Conservation (phyloP, 352 stramenopile species). For the Phytopythium oedochilum region DNA sequence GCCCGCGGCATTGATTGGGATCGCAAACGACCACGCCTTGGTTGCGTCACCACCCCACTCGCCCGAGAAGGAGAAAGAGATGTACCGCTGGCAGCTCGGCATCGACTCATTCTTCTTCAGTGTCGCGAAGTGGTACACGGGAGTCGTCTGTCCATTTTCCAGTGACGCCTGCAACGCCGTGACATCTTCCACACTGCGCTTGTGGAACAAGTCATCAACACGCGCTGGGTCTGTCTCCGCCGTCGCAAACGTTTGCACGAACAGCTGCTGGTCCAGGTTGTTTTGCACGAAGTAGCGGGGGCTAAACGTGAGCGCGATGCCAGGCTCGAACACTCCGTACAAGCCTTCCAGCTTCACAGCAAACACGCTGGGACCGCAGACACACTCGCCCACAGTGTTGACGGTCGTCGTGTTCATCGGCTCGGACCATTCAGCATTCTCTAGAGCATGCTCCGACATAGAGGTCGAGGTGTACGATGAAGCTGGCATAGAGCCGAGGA, state of each 20-base stretch:
- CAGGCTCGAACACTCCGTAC: constrained; percentile 75
- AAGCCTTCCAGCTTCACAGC: constrained; percentile 79
- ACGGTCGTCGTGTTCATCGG: constrained; percentile 82
- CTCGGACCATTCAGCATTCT: constrained; percentile 70
- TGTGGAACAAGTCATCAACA: constrained; percentile 69
- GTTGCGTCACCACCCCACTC: constrained; percentile 43
- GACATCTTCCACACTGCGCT: constrained; percentile 56
- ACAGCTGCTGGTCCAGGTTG: constrained; percentile 74
- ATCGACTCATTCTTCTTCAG: constrained; percentile 65
- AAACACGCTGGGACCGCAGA: constrained; percentile 70
- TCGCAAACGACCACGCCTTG: constrained; percentile 74
- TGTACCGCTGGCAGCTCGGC: constrained; percentile 60
- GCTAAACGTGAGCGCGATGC: constrained; percentile 70
- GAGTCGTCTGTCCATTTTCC: constrained; percentile 55
- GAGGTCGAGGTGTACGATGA: constrained; percentile 38
- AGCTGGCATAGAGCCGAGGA: constrained; percentile 46
- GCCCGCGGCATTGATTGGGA: constrained; percentile 71
- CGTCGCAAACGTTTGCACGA: constrained; percentile 63
- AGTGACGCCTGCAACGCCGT: constrained; percentile 45
- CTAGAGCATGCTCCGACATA: constrained; percentile 58
- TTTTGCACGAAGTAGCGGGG: constrained; percentile 85
- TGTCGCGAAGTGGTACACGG: constrained; percentile 76
- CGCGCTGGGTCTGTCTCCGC: constrained; percentile 56
- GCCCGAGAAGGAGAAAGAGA: constrained; percentile 76
- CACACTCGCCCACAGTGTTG: constrained; percentile 79